phyloP scores from a whole-genome alignment of 2,329 filamentous ascomycete genomes.

The Graphilbum sp. region DNA sequence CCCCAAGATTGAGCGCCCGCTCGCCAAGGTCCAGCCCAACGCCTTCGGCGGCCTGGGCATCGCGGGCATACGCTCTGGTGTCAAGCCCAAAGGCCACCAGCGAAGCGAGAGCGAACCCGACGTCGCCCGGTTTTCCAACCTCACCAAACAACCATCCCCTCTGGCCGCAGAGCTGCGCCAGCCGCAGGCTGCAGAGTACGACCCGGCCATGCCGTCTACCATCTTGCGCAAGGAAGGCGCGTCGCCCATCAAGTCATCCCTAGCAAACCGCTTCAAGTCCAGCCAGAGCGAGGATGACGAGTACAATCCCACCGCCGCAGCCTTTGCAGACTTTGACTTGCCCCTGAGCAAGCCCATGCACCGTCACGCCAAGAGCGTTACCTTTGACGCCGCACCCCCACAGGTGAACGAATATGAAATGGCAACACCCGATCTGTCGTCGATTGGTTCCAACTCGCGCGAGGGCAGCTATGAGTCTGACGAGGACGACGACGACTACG shows the following conservation, averaged over 20 bases:
- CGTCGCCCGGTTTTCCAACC: conserved; percentile 38
- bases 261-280: conserved; percentile 52
- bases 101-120: conserved; percentile 43
- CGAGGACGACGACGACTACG: conserved; percentile 57
- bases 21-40: conserved; percentile 62
- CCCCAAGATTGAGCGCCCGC: conserved; percentile 65
- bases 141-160: conserved; percentile 28
- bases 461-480: conserved; percentile 87
- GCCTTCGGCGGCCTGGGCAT: conserved; percentile 45
- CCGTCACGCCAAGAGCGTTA: conserved; percentile 89
- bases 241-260: conserved; percentile 80
- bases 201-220: conserved; percentile 28
- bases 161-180: too few relatives aligned
- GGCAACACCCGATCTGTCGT: conserved; percentile 92
- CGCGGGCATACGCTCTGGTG: conserved; percentile 34
- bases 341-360: conserved; percentile 53
- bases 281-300: conserved; percentile 54
- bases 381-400: conserved; percentile 84
- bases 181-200: too few relatives aligned
- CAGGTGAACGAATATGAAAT: conserved; percentile 97
- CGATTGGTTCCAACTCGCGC: conserved; percentile 72
- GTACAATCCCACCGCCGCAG: conserved; percentile 52
- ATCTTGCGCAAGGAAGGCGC: conserved; percentile 44
- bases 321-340: conserved; percentile 39
- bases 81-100: conserved; percentile 27